Evolutionary conservation across 2,329 filamentous ascomycete species (phyloP).

Genomic region (Didymella sp.): DNA sequence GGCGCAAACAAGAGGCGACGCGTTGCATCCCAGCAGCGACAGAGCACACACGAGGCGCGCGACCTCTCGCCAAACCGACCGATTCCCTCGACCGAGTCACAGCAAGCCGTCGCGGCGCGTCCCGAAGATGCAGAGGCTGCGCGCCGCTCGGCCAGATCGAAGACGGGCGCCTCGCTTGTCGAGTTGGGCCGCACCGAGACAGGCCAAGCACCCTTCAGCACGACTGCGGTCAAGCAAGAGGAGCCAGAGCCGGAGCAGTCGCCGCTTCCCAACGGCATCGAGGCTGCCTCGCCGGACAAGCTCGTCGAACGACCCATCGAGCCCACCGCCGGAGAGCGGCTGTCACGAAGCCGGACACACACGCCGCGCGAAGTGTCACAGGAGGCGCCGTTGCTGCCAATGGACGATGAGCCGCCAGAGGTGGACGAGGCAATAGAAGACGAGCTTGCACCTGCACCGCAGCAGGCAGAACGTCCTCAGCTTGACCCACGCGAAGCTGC

Average conservation of each 20-base stretch:
- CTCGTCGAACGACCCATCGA: conserved; percentile 14
- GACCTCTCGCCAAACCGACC: conserved; percentile 35
- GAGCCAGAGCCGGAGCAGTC: conserved; percentile 31
- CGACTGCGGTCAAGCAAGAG: conserved; percentile 32
- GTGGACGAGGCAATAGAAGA: neutral
- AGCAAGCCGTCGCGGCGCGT: conserved; percentile 23
- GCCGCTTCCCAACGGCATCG: conserved; percentile 11
- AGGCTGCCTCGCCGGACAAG: conserved; percentile 4
- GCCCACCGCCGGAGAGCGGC: conserved; percentile 6
- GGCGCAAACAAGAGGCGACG: conserved; percentile 35
- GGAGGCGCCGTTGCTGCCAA: neutral
- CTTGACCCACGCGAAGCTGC: conserved; percentile 5
- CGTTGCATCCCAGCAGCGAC: conserved; percentile 26
- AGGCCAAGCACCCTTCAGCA: conserved; percentile 28
- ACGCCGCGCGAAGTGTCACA: neutral
- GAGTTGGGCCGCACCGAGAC: conserved; percentile 29
- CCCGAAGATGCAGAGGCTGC: neutral
- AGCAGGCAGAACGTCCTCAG: neutral
- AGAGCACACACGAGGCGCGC: conserved; percentile 21
- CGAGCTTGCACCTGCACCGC: neutral
- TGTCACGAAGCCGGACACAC: neutral
- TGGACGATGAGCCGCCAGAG: neutral
- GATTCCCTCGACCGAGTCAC: conserved; percentile 37
- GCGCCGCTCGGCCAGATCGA: conserved; percentile 20
- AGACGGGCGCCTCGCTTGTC: conserved; percentile 28